Conservation (phyloP, 2,329 filamentous ascomycete species). For the Nigrospora osmanthi region DNA sequence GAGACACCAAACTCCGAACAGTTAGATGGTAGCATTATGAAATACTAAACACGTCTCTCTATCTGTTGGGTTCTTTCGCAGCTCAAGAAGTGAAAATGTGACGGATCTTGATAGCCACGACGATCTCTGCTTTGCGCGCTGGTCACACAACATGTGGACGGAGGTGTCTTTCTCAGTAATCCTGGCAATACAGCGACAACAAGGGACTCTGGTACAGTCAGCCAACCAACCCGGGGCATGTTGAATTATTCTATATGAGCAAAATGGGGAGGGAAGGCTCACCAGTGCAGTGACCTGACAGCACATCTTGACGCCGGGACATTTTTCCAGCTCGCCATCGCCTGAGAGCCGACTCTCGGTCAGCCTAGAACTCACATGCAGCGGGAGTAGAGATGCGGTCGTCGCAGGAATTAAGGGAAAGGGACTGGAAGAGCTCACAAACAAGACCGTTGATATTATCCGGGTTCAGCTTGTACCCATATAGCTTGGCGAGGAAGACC, state of each 20-base stretch:
- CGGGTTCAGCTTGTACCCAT: slow-evolving; percentile 19
- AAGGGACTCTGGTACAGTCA: slow-evolving; percentile 17
- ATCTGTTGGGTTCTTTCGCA: no score
- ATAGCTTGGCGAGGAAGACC: slow-evolving; percentile 16
- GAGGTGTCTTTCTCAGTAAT: slow-evolving; percentile 1
- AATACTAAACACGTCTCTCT: no score
- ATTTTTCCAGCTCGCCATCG: slow-evolving; percentile 12
- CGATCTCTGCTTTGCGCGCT: no score
- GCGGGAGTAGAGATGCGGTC: no score
- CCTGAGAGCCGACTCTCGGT: slow-evolving; percentile 9
- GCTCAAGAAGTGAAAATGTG: no score
- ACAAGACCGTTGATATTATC: slow-evolving; percentile 21
- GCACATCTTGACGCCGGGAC: slow-evolving; percentile 21
- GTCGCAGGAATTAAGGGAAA: neutral
- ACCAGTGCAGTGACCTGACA: slow-evolving; percentile 22
- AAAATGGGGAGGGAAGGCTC: slow-evolving; percentile 9
- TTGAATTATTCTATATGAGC: neutral
- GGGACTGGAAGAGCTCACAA: slow-evolving; percentile 11
- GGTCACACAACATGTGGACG: no score
- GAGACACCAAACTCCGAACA: no score
- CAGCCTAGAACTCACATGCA: neutral
- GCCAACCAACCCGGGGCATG: neutral
- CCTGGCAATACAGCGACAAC: slow-evolving; percentile 19
- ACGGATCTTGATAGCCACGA: no score
- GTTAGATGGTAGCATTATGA: no score